Conservation (phyloP, 768 basidiomycete species). For the Coprinellus micaceus region DNA sequence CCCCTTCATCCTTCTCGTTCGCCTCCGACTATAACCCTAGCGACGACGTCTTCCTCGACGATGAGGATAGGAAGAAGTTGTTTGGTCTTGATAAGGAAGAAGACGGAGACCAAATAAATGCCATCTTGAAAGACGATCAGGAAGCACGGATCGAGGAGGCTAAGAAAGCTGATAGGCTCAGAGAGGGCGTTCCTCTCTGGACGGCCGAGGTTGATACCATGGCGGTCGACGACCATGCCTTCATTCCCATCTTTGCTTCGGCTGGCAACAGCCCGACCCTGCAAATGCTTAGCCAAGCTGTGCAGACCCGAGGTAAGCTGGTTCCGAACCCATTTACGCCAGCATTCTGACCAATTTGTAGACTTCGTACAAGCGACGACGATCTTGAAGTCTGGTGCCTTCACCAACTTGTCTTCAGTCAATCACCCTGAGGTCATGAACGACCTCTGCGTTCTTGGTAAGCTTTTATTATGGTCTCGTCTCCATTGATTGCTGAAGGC, state of each 20-base stretch:
- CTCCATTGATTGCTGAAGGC: neutral
- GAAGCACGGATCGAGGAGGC: conserved; percentile 21
- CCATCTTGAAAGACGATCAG: conserved; percentile 42
- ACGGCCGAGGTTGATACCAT: neutral
- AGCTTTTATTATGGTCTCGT: neutral
- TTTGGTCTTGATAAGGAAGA: conserved; percentile 33
- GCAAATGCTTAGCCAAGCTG: conserved; percentile 21
- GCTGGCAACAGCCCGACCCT: conserved; percentile 18
- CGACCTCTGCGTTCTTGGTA: conserved; percentile 2
- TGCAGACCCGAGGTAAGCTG: conserved; percentile 2
- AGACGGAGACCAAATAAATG: conserved; percentile 39
- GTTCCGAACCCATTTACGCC: neutral
- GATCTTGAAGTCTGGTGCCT: conserved; percentile 6
- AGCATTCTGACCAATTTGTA: neutral
- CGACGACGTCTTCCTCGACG: conserved; percentile 23
- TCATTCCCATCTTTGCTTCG: conserved; percentile 11
- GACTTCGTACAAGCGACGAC: conserved; percentile 4
- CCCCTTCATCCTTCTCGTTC: conserved; percentile 8
- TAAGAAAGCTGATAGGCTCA: conserved; percentile 12
- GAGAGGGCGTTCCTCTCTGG: conserved; percentile 1
- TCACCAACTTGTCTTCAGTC: neutral
- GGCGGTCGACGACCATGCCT: neutral
- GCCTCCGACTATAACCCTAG: neutral
- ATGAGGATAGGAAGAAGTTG: conserved; percentile 32
- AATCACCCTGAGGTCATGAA: conserved; percentile 1